Base-by-base conservation (phyloP, 2,329 filamentous ascomycete genomes). In the Thelonectria olida region DNA sequence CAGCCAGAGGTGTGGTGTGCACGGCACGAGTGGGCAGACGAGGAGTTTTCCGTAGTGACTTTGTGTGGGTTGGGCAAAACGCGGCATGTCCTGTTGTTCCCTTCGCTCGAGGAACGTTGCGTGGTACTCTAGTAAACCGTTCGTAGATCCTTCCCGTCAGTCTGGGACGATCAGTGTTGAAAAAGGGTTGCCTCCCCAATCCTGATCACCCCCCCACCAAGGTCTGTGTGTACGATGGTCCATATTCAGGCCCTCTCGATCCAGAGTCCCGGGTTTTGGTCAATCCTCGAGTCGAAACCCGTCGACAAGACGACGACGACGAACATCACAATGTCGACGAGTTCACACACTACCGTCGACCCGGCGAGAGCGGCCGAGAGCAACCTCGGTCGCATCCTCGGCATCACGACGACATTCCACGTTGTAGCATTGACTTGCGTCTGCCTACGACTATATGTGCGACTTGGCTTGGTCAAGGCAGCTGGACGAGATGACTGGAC, bases 401-500 rank as follows among this genome's bases (percentile, higher is more conserved):
- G 51, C 4, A 25, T 66, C 31, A 58, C 55, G 7, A 58, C 58
- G 5, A 42, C 44, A 5, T 54, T 64, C 6, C 55, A 64, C 34
- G 34, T 60, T 6, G 19, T 66, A 13, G 64, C 64, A 2, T n/a
- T 62, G 1, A 28, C 49, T 2, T 38, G 49, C n/a, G 52, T 62
- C 12, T 34, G 41, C 20, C 34, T 64, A 2, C 52, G 64, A 17
- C 44, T 66, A 19, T 66, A 62, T 28, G 59, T 62, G 9, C 62
- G 62, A 2, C 31, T 66, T 3, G 48, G 52, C 7, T 54, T 62
- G 45, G 39, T 56, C 31, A 62, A 62, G 45, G 54, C 50, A 13
- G 58, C 45, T 8, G 59, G 53, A 15, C 62, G 62, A 23, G 64
- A 66, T 44, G 64, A 66, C 54, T 64, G 62, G 55, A 58, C 62